phyloP scores from a whole-genome alignment of 345 rosid genomes.

The Odontarrhena argentea region DNA sequence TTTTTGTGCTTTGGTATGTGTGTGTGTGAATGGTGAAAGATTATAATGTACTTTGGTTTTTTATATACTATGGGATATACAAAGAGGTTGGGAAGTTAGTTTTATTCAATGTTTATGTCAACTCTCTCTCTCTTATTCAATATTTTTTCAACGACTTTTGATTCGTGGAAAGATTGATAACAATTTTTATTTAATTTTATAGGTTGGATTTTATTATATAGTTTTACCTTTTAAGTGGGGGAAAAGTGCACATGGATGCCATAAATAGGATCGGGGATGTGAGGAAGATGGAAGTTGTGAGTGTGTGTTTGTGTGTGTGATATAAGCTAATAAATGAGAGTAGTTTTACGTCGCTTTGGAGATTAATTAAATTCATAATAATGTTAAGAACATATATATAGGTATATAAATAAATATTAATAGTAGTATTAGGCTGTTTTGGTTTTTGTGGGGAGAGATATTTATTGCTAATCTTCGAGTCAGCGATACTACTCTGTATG shows the following conservation, averaged over 20 bases:
- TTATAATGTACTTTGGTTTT: constrained; percentile 12
- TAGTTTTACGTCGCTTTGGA: constrained; percentile 42
- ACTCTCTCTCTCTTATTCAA: constrained; percentile 31
- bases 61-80: constrained; percentile 10
- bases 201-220: background rate
- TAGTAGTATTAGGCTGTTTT: constrained; percentile 1
- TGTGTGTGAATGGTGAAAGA: constrained; percentile 33
- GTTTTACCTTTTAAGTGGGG: constrained; percentile 11
- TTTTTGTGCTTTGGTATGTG: constrained; percentile 24
- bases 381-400: constrained; percentile 15
- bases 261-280: constrained; percentile 37
- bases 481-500: constrained; percentile 11
- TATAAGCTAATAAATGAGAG: constrained; percentile 36
- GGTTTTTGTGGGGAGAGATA: background rate
- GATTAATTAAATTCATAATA: background rate
- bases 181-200: constrained; percentile 14
- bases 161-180: constrained; percentile 20
- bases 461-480: constrained; percentile 26
- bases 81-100: constrained; percentile 30
- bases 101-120: constrained; percentile 30
- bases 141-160: constrained; percentile 29
- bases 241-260: constrained; percentile 37
- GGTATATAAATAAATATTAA: constrained; percentile 22
- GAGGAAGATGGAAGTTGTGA: constrained; percentile 45
- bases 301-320: constrained; percentile 16